A percentile compares a stretch with the other conserved stretches of the same genome.
phyloP scores from a whole-genome alignment of 257 asterid genomes.

The Leptodermis oblonga region DNA sequence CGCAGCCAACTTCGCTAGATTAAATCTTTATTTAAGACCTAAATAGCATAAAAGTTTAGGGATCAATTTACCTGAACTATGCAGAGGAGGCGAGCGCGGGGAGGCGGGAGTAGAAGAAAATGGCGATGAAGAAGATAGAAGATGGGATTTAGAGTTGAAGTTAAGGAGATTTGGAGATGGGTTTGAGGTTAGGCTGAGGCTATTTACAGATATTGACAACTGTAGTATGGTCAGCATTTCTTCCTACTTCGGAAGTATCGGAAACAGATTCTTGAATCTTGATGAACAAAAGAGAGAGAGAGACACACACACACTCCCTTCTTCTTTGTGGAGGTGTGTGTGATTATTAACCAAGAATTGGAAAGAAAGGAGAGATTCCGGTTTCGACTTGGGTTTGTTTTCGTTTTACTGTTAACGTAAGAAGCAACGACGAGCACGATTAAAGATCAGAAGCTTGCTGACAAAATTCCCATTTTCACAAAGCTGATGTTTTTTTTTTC shows the following conservation, averaged over 20 bases:
- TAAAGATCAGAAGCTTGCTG: constrained; percentile 8
- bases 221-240: constrained; percentile 2
- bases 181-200: constrained; percentile 7
- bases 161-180: constrained; percentile 16
- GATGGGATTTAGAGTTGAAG: constrained; percentile 12
- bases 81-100: background rate
- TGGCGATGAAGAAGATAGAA: constrained; percentile 7
- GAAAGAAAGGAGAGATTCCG: background rate
- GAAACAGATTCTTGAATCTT: background rate
- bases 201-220: constrained; percentile 4
- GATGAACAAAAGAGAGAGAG: no score
- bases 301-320: constrained; percentile 1
- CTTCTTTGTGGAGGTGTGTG: background rate
- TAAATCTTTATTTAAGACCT: background rate
- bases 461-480: background rate
- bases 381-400: background rate
- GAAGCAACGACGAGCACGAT: background rate
- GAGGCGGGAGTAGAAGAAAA: constrained; percentile 3
- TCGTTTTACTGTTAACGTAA: background rate
- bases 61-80: constrained; percentile 16
- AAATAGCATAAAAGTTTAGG: no score
- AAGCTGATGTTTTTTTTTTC: no score
- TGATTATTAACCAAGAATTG: background rate
- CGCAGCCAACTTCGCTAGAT: background rate
- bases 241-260: background rate